Base-by-base conservation (phyloP, 768 basidiomycete genomes). In the Hemileccinum rubropunctum region DNA sequence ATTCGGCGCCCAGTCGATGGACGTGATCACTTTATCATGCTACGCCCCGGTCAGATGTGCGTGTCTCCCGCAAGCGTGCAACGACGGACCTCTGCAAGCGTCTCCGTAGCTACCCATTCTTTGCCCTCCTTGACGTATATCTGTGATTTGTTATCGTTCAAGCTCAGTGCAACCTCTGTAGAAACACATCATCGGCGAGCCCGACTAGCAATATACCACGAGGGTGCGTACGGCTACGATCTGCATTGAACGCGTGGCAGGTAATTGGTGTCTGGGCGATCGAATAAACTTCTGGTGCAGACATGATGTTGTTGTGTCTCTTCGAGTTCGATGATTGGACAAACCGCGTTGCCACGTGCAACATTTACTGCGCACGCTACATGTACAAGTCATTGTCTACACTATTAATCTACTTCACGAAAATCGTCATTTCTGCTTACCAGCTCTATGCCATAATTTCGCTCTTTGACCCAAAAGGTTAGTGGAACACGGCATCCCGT, bases 1-100 rank as follows among this genome's bases (percentile, higher is more conserved):
- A 58, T 82, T 81, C 15, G 95, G 94, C 12, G 95, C 97, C 97
- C 97, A 99, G 68, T 98, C 95, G 68, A 99, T 97, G 48, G 93
- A 94, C 3, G 95, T 98, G 72, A 99, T 88, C 51, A 86, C 73
- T 72, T 98, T 98, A 76, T 99, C 97, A 73, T 99, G 97, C 94
- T 98, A 27, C 33, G 15, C 9, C n/a, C 39, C 13, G 32, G 40
- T 53, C 43, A 45, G 48, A 20, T 1, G 4, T 32, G 8, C 13
- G 18, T 42, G 35, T 39, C 30, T 33, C 36, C 17, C n/a, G 9
- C 45, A 36, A 30, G 26, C 2, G 18, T 14, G 50, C 38, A 14
- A 23, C 4, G 32, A 42, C 47, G 13, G 48, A 93, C 95, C 83
- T 98, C 95, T 7, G 91, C 76, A 14, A 98, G 79, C 0, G 85